Conservation (phyloP, 2,329 filamentous ascomycete species). For the Aspergillus latus region DNA sequence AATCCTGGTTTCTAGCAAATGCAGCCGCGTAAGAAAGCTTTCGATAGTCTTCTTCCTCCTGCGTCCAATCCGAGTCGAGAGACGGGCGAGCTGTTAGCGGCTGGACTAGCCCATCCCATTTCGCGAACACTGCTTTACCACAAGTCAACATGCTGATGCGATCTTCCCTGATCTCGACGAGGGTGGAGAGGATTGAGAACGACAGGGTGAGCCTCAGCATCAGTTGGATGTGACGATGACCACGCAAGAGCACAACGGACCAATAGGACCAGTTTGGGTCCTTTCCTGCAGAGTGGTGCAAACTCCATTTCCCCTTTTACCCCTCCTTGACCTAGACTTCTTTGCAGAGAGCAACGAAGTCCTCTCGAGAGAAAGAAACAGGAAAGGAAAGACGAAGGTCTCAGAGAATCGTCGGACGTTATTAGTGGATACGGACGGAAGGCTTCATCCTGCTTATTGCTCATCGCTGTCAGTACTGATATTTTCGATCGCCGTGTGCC, state of each 20-base stretch:
- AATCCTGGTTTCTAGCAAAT: conserved; percentile 24
- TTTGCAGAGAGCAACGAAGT: not conserved
- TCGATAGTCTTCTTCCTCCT: conserved; percentile 9
- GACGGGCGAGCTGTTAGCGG: not conserved
- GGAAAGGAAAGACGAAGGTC: conserved; percentile 1
- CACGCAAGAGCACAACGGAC: conserved; percentile 23
- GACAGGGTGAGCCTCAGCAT: conserved; percentile 14
- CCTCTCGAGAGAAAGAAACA: not conserved
- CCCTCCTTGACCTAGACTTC: conserved; percentile 3
- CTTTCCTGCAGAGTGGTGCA: conserved; percentile 13
- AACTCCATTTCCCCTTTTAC: conserved; percentile 3
- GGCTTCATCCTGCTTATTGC: not conserved
- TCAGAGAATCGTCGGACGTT: not conserved
- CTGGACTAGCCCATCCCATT: not conserved
- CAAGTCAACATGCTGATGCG: conserved; percentile 3
- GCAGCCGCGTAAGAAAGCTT: conserved; percentile 21
- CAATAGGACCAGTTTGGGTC: conserved; percentile 13
- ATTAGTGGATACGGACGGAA: not conserved
- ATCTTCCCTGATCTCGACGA: conserved; percentile 3
- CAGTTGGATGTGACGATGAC: conserved; percentile 9
- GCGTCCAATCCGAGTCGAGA: not conserved
- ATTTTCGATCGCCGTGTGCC: not conserved
- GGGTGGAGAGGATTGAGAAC: not conserved
- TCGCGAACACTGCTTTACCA: conserved; percentile 3
- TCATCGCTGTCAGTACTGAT: not conserved